phyloP scores from a whole-genome alignment of 352 stramenopile species.

The Pythium vanterpoolii region DNA sequence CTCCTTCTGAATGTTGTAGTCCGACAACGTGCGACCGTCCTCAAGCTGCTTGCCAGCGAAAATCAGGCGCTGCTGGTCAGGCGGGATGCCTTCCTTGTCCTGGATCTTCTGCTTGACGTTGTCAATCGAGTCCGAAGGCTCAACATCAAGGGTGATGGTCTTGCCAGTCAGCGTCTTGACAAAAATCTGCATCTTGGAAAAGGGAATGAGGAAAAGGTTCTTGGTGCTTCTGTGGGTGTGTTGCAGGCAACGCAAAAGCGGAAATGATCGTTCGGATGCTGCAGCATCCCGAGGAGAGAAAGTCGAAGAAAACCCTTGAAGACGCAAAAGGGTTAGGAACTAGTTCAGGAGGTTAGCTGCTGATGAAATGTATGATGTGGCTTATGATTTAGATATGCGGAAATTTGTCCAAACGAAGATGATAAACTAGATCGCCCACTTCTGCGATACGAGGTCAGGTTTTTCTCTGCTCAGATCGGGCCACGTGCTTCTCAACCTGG shows the following conservation, averaged over 20 bases:
- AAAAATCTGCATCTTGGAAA: conserved; percentile 45
- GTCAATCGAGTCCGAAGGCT: conserved; percentile 91
- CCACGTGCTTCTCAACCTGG: conserved; percentile 6
- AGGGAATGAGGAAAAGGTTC: background rate
- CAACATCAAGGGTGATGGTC: conserved; percentile 91
- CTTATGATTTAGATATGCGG: background rate
- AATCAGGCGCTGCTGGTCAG: conserved; percentile 95
- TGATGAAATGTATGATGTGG: background rate
- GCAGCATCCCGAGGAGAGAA: background rate
- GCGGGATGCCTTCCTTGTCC: conserved; percentile 92
- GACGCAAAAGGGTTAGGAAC: conserved; percentile 17
- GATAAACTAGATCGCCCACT: background rate
- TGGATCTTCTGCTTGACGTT: conserved; percentile 97
- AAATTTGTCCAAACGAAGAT: background rate
- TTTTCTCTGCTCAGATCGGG: conserved; percentile 8
- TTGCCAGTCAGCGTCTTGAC: conserved; percentile 93
- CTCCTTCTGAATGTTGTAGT: conserved; percentile 62
- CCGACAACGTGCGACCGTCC: conserved; percentile 26
- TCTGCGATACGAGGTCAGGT: conserved; percentile 13
- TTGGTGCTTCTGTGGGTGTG: conserved; percentile 7
- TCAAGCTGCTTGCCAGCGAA: conserved; percentile 54
- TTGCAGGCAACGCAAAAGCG: conserved; percentile 13
- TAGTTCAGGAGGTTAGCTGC: conserved; percentile 2
- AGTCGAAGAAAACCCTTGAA: conserved; percentile 7
- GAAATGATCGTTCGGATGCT: background rate